These are phyloP conservation scores for Mycena indigotica DNA, from an alignment of 768 basidiomycete genomes.

Conservation along the genomic window DNA sequence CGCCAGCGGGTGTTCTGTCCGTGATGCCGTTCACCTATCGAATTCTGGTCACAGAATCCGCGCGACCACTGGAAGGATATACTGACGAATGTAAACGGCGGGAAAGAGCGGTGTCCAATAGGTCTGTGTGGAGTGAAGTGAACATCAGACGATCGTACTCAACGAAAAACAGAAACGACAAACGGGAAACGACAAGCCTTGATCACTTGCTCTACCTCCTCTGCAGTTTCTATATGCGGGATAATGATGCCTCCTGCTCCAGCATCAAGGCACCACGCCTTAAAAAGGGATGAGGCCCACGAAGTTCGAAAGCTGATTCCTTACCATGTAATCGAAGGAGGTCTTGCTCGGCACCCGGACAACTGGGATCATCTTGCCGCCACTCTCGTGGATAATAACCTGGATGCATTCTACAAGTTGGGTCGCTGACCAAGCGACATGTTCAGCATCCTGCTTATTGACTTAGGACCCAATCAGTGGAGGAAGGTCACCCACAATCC, in stretches of 20 bases:
- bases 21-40: conserved; percentile 16
- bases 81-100: conserved; percentile 14
- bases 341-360: conserved; percentile 17
- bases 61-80: background rate
- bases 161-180: too few relatives aligned
- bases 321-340: conserved; percentile 18
- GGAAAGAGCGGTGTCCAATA: conserved; percentile 12
- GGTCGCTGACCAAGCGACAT: conserved; percentile 9
- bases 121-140: background rate
- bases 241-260: conserved; percentile 18
- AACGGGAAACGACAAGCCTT: conserved; percentile 16
- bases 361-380: conserved; percentile 15
- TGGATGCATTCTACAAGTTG: conserved; percentile 16
- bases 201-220: conserved; percentile 11
- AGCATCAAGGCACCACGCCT: conserved; percentile 19
- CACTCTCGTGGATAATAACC: conserved; percentile 17
- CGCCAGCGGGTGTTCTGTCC: conserved; percentile 4
- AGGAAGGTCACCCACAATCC: conserved; percentile 9
- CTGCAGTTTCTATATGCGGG: conserved; percentile 12
- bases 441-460: conserved; percentile 8
- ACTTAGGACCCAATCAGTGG: background rate
- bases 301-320: background rate
- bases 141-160: background rate
- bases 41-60: background rate
- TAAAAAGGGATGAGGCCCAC: background rate